Conservation (phyloP, 495 filamentous ascomycete genomes). For the Pyrenula massariospora region DNA sequence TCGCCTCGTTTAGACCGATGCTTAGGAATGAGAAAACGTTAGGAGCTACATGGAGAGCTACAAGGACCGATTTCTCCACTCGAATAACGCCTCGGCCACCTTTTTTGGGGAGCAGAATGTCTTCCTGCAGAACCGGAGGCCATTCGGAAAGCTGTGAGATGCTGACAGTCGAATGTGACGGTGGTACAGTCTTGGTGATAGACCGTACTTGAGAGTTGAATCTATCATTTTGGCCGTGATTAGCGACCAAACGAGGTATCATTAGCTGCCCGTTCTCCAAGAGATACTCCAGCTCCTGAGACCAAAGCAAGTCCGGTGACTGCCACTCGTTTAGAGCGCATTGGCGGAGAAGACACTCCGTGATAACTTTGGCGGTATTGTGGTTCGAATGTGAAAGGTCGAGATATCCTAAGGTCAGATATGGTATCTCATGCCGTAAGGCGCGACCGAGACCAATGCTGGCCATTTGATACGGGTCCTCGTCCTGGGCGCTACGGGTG, state of each 20-base stretch:
- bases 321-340: conserved; percentile 1
- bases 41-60: not conserved
- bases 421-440: not conserved
- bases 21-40: not conserved
- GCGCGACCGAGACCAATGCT: not conserved
- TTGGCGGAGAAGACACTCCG: conserved; percentile 6
- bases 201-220: conserved; percentile 13
- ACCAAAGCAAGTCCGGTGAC: conserved; percentile 11
- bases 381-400: not conserved
- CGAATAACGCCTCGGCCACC: not conserved
- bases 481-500: conserved; percentile 9
- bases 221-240: conserved; percentile 10
- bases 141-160: not conserved
- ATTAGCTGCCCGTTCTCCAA: conserved; percentile 8
- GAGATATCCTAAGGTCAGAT: not conserved
- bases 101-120: not conserved
- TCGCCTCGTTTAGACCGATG: not conserved
- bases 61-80: not conserved
- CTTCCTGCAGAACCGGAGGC: not conserved
- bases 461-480: not conserved
- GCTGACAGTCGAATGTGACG: not conserved
- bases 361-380: conserved; percentile 1
- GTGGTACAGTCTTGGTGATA: conserved; percentile 5
- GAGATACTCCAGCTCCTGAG: conserved; percentile 16
- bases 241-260: conserved; percentile 13